Conservation (phyloP, 1,139 yeast genomes). For the Diutina neorugosa region DNA sequence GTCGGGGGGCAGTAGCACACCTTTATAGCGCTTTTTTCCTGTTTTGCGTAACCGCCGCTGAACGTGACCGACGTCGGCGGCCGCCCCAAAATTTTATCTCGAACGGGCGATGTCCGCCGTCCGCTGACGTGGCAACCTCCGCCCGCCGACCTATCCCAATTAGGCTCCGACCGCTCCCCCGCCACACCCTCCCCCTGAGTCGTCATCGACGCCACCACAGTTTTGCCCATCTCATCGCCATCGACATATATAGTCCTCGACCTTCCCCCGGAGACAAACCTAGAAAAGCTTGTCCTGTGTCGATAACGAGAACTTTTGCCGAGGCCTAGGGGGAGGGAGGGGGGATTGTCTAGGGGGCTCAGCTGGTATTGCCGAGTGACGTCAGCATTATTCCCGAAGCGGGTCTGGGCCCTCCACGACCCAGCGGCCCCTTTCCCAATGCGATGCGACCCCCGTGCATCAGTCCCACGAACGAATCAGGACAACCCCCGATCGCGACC, state of each 20-base stretch:
- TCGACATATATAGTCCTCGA: not conserved
- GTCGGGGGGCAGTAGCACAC: not conserved
- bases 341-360: not conserved
- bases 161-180: not conserved
- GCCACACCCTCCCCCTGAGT: not conserved
- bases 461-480: too few relatives aligned
- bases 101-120: not conserved
- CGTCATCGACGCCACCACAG: not conserved
- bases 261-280: too few relatives aligned
- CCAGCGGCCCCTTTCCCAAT: not conserved
- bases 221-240: not conserved
- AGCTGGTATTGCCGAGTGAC: not conserved
- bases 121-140: not conserved
- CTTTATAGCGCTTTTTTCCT: not conserved
- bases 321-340: not conserved
- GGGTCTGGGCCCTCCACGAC: not conserved
- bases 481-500: too few relatives aligned
- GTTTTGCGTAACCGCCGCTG: not conserved
- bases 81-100: not conserved
- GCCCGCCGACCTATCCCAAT: not conserved
- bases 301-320: not conserved
- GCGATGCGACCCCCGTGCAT: not conserved
- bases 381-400: not conserved
- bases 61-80: not conserved
- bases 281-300: too few relatives aligned